Conservation (phyloP, 2,329 filamentous ascomycete species). For the Cordyceps cateniannulata region DNA sequence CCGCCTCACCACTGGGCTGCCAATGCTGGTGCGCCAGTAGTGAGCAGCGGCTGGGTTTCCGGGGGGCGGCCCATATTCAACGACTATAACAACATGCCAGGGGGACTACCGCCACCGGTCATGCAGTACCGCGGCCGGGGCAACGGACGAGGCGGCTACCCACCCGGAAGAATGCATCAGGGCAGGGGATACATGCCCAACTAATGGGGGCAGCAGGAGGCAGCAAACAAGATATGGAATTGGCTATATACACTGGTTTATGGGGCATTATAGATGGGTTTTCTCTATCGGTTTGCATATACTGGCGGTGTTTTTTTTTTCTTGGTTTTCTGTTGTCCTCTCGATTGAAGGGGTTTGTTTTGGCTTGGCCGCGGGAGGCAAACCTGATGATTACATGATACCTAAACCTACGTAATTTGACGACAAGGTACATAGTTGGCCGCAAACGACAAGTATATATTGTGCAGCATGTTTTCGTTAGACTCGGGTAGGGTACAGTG, state of each 20-base stretch:
- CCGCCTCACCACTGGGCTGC: not conserved
- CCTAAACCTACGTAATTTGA: not conserved
- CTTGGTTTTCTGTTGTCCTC: not conserved
- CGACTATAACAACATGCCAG: not conserved
- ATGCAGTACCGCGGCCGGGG: constrained; percentile 2
- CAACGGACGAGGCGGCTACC: not conserved
- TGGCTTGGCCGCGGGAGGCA: not conserved
- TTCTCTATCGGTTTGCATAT: constrained; percentile 1
- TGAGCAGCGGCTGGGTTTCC: constrained; percentile 8
- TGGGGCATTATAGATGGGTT: constrained; percentile 4
- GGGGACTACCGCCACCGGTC: not conserved
- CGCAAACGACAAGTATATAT: not conserved
- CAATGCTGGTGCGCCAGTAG: not conserved
- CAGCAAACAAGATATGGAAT: not conserved
- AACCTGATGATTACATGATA: not conserved
- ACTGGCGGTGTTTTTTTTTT: not conserved
- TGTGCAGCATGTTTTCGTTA: too few species aligned
- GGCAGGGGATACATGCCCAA: constrained; percentile 1
- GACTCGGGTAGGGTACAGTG: not conserved
- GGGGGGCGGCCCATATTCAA: not conserved
- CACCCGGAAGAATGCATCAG: not conserved
- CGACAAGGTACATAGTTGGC: not conserved
- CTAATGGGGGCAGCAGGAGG: not conserved
- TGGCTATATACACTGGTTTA: not conserved
- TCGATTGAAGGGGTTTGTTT: not conserved